Evolutionary conservation across 768 basidiomycete species (phyloP).

Genomic region (Pleurotus giganteus): DNA sequence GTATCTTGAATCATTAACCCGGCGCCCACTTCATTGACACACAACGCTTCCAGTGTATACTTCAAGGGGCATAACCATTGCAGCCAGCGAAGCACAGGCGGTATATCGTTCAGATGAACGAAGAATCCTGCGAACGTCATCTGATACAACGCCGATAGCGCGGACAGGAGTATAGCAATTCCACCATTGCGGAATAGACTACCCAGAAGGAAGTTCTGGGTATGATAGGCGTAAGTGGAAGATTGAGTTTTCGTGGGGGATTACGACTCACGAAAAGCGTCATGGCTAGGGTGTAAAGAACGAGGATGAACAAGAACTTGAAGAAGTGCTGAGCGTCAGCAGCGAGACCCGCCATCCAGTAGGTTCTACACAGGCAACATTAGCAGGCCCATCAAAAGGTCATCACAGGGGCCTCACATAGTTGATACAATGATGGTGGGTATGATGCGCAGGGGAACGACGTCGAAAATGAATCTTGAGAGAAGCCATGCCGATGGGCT

Average conservation of each 20-base stretch:
- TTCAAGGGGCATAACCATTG: slow-evolving; percentile 89
- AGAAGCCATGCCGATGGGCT: slow-evolving; percentile 91
- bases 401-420: slow-evolving; percentile 50
- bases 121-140: slow-evolving; percentile 94
- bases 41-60: slow-evolving; percentile 79
- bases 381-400: slow-evolving; percentile 8
- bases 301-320: slow-evolving; percentile 91
- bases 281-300: slow-evolving; percentile 81
- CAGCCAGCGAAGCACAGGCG: slow-evolving; percentile 90
- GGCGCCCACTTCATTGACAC: slow-evolving; percentile 89
- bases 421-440: slow-evolving; percentile 86
- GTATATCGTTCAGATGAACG: slow-evolving; percentile 81
- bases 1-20: slow-evolving; percentile 82
- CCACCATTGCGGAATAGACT: slow-evolving; percentile 83
- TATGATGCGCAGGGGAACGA: slow-evolving; percentile 83
- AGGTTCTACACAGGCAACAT: slow-evolving; percentile 48
- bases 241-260: neutral
- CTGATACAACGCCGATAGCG: slow-evolving; percentile 71
- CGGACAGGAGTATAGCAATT: slow-evolving; percentile 86
- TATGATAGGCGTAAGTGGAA: neutral
- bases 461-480: slow-evolving; percentile 86
- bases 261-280: slow-evolving; percentile 70
- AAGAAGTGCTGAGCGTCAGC: slow-evolving; percentile 81
- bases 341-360: slow-evolving; percentile 94
- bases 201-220: slow-evolving; percentile 87